Conservation (phyloP, 2,329 filamentous ascomycete genomes). For the Macrophomina tecta region DNA sequence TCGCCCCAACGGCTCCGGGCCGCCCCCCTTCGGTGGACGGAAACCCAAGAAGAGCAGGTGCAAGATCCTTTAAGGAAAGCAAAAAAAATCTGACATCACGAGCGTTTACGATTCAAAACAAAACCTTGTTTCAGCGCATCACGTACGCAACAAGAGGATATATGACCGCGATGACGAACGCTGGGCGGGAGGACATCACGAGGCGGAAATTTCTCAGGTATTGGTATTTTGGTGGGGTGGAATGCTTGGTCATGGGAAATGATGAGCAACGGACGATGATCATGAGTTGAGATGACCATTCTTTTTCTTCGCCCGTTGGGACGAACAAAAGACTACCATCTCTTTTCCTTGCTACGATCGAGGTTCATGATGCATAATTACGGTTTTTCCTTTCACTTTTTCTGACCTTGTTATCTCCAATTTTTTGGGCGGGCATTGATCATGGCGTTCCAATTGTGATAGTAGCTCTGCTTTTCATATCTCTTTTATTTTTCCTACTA, state of each 20-base stretch:
- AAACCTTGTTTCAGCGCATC: constrained; percentile 7
- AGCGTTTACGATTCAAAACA: constrained; percentile 16
- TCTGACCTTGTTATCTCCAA: neutral
- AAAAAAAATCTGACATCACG: neutral
- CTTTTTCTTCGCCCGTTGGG: neutral
- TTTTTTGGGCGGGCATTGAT: constrained; percentile 25
- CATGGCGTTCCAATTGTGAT: constrained; percentile 26
- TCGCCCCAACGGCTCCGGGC: constrained; percentile 23
- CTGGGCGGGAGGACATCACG: constrained; percentile 24
- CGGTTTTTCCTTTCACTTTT: constrained; percentile 2
- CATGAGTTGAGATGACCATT: constrained; percentile 15
- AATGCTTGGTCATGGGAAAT: neutral
- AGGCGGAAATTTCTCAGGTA: neutral
- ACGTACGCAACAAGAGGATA: constrained; percentile 17
- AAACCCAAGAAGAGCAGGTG: constrained; percentile 48
- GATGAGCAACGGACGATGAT: constrained; percentile 23
- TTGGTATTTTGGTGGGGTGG: neutral
- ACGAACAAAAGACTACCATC: neutral
- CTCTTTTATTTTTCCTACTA: constrained; percentile 26
- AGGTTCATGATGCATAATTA: constrained; percentile 26
- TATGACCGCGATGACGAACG: constrained; percentile 27
- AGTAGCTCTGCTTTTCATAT: constrained; percentile 27
- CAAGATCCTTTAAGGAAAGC: constrained; percentile 43
- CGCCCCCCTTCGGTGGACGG: constrained; percentile 38
- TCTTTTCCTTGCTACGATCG: constrained; percentile 27